phyloP scores from a whole-genome alignment of 257 asterid species.

The Gynochthodes officinalis region DNA sequence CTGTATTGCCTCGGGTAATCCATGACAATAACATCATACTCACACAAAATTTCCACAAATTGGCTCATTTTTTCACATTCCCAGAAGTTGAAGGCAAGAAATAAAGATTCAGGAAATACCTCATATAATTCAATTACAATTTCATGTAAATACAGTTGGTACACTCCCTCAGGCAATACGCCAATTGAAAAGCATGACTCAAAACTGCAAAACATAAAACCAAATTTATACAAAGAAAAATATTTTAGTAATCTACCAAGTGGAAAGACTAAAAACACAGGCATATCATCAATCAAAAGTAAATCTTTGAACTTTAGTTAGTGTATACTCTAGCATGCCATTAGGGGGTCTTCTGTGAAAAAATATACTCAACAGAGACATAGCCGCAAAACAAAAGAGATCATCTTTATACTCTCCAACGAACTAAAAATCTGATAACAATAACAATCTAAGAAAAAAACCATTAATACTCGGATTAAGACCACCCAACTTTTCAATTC shows the following conservation, averaged over 20 bases:
- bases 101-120: slow-evolving; percentile 77
- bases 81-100: slow-evolving; percentile 86
- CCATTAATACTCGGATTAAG: neutral
- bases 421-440: slow-evolving; percentile 25
- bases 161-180: too few relatives aligned
- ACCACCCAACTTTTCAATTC: neutral
- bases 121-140: too few relatives aligned
- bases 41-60: slow-evolving; percentile 77
- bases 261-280: slow-evolving; percentile 6
- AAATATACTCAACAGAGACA: slow-evolving; percentile 87
- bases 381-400: slow-evolving; percentile 27
- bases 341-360: slow-evolving; percentile 91
- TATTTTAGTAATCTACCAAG: slow-evolving; percentile 7
- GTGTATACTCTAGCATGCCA: slow-evolving; percentile 91
- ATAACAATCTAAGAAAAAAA: neutral
- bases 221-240: slow-evolving; percentile 14
- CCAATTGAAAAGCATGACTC: too few relatives aligned
- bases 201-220: slow-evolving; percentile 58
- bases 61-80: slow-evolving; percentile 89
- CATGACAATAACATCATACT: slow-evolving; percentile 79
- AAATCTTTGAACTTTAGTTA: slow-evolving; percentile 24
- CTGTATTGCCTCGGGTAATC: too few relatives aligned
- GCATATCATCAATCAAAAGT: neutral
- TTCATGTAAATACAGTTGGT: too few relatives aligned
- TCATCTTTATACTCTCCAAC: slow-evolving; percentile 27